Evolutionary conservation across 176 grass and related monocot species (phyloP), one percentile per base, ranked within the genome.

Genomic region (Metroxylon sagu): DNA sequence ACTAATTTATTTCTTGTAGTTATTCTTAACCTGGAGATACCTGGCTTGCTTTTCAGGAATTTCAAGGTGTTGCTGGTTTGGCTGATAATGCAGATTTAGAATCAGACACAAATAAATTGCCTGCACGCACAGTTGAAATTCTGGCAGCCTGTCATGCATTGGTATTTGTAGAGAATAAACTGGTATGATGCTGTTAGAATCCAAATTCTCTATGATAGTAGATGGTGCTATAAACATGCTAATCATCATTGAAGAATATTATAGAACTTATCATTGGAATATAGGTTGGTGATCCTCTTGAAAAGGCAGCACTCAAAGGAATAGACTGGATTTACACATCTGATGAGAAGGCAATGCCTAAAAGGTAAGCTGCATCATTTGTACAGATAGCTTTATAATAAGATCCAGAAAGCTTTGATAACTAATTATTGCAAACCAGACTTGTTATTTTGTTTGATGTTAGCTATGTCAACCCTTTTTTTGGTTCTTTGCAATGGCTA

Each of bases 301-400:
- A 98, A 76, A 98, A 90, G 67, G 93, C 87, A 71, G 93, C 87
- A 68, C 77, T 98, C 25, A 92, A 92, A 71, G 93, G 93, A 68
- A 92, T 98, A 82, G 87, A 92, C 74, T 98, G 93, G 93, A 92
- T 82, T 71, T 98, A 98, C 73, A 98, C 93, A 27, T 87, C 93
- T 54, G 93, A 98, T 71, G 87, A 98, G 78, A 98, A 92, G 74
- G 93, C 87, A 59, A 74, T 92, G 73, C 66, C 81, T 66, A 98
- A 83, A 82, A 88, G 61, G 87, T 85, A 86, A 82, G 77, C 64
- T 76, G 31, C 56, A 35, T 35, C 31, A 35, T 35, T 35, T 35
- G 31, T 35, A 35, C 6, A 35, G 31, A 35, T 35, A 18, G 64
- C 72, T 21, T 4, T 60, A 58, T 49, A 66, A 50, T 61, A 35